Evolutionary conservation across 306 rosid species (phyloP), one percentile per base, ranked within the genome.

Genomic region (Styphnolobium japonicum): DNA sequence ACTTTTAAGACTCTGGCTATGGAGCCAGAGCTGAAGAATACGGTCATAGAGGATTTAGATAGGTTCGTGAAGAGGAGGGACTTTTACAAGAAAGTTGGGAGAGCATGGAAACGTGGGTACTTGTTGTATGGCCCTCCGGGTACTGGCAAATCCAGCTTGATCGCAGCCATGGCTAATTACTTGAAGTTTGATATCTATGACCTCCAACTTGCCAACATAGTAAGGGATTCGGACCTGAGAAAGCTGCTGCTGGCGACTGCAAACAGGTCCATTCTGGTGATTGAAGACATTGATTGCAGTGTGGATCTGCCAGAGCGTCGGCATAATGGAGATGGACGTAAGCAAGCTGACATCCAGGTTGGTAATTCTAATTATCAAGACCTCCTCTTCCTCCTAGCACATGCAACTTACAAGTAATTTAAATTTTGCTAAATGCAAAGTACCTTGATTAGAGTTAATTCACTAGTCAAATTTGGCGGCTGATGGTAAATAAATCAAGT

Each of bases 61-160:
- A 86, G 84, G 87, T 94, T 94, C 51, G 80, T 94, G 72, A 87
- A 42, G 82, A 90, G 97, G 80, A 94, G 73, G 69, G 98, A 92
- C 21, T 94, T 73, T 19, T 94, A 94, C 45, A 92, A 82, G 87
- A 90, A 51, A 77, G 97, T 94, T 1, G 98, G 98, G 51, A 88
- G 89, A 75, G 98, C 98, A 0, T 94, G 98, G 98, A 92, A 94
- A 63, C 82, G 98, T 1, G 98, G 98, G 15, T 94, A 94, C 81
- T 82, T 94, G 80, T 14, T 92, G 45, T 89, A 87, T 22, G 98
- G 97, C 0, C 98, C 98, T 14, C 98, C 98, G 0, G 97, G 98
- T 0, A 94, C 98, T 0, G 98, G 98, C 0, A 94, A 94, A 75
- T 94, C 97, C 0, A 94, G 97, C 85, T 88, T 94, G 86, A 81